Conservation (phyloP, 345 rosid genomes). For the Hibiscus mutabilis region DNA sequence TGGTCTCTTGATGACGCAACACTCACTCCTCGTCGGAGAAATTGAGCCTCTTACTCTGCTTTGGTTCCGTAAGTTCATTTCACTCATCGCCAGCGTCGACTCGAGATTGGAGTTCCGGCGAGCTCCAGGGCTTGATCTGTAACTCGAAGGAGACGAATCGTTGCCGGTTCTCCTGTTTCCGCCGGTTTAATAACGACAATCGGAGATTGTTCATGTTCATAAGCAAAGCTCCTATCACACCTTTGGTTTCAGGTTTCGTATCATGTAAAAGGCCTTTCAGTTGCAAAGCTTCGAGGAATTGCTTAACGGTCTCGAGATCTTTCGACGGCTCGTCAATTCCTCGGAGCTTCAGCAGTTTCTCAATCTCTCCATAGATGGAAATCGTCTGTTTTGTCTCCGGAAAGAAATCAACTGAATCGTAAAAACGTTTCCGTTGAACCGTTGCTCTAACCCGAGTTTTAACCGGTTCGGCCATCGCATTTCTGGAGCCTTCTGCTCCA, state of each 20-base stretch:
- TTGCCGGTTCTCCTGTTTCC: slow-evolving; percentile 19
- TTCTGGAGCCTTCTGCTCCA: slow-evolving; percentile 26
- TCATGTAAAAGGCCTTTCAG: slow-evolving; percentile 86
- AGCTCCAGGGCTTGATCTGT: slow-evolving; percentile 29
- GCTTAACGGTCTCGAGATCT: slow-evolving; percentile 83
- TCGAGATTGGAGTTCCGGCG: slow-evolving; percentile 30
- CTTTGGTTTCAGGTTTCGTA: slow-evolving; percentile 23
- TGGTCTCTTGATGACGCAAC: slow-evolving; percentile 47
- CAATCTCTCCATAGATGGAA: slow-evolving; percentile 49
- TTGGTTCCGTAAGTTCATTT: slow-evolving; percentile 26
- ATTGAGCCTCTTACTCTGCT: slow-evolving; percentile 35
- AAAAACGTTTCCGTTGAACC: slow-evolving; percentile 47
- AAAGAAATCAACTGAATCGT: slow-evolving; percentile 72
- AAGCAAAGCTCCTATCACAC: slow-evolving; percentile 34
- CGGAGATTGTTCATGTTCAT: slow-evolving; percentile 46
- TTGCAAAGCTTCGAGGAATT: slow-evolving; percentile 75
- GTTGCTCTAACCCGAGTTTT: slow-evolving; percentile 32
- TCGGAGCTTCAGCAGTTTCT: slow-evolving; percentile 52
- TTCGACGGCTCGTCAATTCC: slow-evolving; percentile 62
- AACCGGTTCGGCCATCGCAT: slow-evolving; percentile 34
- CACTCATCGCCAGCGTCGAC: slow-evolving; percentile 24
- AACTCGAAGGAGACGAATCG: slow-evolving; percentile 30
- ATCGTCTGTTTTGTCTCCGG: slow-evolving; percentile 55
- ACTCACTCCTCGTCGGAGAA: slow-evolving; percentile 32
- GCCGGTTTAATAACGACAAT: slow-evolving; percentile 43